A percentile compares a stretch with the other conserved stretches of the same genome.
These are phyloP conservation scores for Russula foetens DNA, from an alignment of 768 basidiomycete species.

Conservation along the genomic window DNA sequence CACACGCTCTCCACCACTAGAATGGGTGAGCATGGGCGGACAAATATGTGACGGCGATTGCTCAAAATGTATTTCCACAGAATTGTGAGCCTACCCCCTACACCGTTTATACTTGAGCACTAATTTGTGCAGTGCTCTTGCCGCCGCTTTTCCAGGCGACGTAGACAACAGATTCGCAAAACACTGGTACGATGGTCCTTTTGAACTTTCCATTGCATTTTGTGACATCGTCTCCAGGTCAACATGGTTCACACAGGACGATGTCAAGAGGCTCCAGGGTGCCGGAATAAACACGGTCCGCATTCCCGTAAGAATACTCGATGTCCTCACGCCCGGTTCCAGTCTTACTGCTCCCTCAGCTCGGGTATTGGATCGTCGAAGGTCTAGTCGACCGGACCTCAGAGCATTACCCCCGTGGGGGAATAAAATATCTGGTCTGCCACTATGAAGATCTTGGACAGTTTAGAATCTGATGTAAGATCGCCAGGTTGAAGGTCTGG, in stretches of 20 bases:
- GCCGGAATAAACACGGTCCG: slow-evolving; percentile 70
- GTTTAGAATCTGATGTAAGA: no score
- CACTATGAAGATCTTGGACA: no score
- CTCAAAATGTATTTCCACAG: slow-evolving; percentile 52
- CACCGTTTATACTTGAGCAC: slow-evolving; percentile 34
- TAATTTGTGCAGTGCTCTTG: slow-evolving; percentile 40
- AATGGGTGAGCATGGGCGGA: slow-evolving; percentile 72
- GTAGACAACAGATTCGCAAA: slow-evolving; percentile 46
- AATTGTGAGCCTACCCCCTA: slow-evolving; percentile 45
- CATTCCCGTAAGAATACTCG: slow-evolving; percentile 46
- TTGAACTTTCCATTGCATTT: neutral
- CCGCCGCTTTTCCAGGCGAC: slow-evolving; percentile 47
- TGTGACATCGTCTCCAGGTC: slow-evolving; percentile 31
- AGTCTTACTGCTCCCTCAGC: slow-evolving; percentile 30
- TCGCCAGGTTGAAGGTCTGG: no score
- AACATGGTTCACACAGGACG: slow-evolving; percentile 61
- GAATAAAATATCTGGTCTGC: slow-evolving; percentile 52
- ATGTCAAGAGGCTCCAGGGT: slow-evolving; percentile 46
- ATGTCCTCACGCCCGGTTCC: neutral
- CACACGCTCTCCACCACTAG: slow-evolving; percentile 26
- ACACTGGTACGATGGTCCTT: slow-evolving; percentile 44
- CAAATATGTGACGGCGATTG: slow-evolving; percentile 46
- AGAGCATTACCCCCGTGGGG: slow-evolving; percentile 65
- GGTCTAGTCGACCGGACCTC: slow-evolving; percentile 49
- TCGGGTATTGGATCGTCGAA: slow-evolving; percentile 81